Conservation (phyloP, 2,329 filamentous ascomycete genomes). For the Shiraia sp. region DNA sequence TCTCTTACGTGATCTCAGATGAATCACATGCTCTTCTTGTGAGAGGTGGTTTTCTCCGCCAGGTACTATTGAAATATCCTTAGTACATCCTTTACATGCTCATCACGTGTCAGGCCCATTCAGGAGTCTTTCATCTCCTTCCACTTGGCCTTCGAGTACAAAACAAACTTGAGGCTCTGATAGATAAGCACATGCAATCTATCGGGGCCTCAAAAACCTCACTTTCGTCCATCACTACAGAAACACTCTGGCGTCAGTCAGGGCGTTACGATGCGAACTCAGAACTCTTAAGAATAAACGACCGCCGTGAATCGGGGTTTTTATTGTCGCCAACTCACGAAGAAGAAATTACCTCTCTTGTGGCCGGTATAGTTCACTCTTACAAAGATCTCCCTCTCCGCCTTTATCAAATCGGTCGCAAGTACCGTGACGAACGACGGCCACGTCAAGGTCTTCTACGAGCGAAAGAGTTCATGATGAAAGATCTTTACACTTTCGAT, state of each 20-base stretch:
- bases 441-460: constrained; percentile 87
- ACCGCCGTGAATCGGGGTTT: constrained; percentile 74
- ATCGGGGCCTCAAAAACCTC: constrained; percentile 81
- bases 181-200: constrained; percentile 85
- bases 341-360: constrained; percentile 88
- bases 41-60: constrained; percentile 52
- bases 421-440: constrained; percentile 90
- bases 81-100: constrained; percentile 5
- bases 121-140: constrained; percentile 89
- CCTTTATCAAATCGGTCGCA: constrained; percentile 89
- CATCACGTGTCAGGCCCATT: constrained; percentile 65
- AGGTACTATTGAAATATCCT: constrained; percentile 27
- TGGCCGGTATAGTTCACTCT: constrained; percentile 72
- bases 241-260: constrained; percentile 80
- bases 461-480: constrained; percentile 94
- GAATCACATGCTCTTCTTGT: constrained; percentile 51
- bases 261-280: constrained; percentile 76
- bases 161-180: constrained; percentile 79
- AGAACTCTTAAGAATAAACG: constrained; percentile 83
- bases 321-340: constrained; percentile 93
- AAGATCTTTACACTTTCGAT: constrained; percentile 97
- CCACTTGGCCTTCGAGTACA: constrained; percentile 86
- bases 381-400: constrained; percentile 85
- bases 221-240: constrained; percentile 82
- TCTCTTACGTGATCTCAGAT: constrained; percentile 21